A percentile compares a stretch with the other conserved stretches of the same genome.
These are phyloP conservation scores for Ustilago vetiveriae DNA, from an alignment of 1,284 basidiomycete species.

Conservation along the genomic window DNA sequence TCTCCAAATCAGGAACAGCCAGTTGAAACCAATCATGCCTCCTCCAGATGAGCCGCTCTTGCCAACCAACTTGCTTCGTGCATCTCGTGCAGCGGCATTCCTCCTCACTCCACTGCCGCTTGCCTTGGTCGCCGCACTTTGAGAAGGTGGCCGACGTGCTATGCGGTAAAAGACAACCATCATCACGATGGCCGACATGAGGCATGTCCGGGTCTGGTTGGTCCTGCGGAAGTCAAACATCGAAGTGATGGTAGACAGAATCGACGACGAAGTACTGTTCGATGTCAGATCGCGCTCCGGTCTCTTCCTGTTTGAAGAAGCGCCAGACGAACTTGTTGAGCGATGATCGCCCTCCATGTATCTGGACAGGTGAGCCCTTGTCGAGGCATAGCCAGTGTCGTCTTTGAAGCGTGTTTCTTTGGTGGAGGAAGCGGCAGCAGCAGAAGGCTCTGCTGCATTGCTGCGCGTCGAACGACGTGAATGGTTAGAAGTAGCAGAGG, in stretches of 20 bases:
- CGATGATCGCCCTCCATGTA: slow-evolving; percentile 38
- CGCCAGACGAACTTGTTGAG: not conserved
- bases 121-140: not conserved
- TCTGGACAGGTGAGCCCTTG: slow-evolving; percentile 36
- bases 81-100: slow-evolving; percentile 30
- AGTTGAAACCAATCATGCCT: slow-evolving; percentile 24
- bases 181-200: slow-evolving; percentile 46
- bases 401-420: slow-evolving; percentile 30
- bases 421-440: not conserved
- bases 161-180: slow-evolving; percentile 36
- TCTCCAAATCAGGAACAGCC: slow-evolving; percentile 33
- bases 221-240: slow-evolving; percentile 35
- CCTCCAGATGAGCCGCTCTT: slow-evolving; percentile 11
- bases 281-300: slow-evolving; percentile 10
- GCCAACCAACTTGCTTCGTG: slow-evolving; percentile 36
- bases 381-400: slow-evolving; percentile 37
- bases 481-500: slow-evolving; percentile 38
- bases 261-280: slow-evolving; percentile 5
- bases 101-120: slow-evolving; percentile 1
- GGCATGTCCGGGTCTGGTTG: slow-evolving; percentile 27
- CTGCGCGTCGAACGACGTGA: slow-evolving; percentile 31
- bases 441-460: not conserved
- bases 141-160: slow-evolving; percentile 13
- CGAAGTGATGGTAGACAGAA: slow-evolving; percentile 27
- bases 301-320: slow-evolving; percentile 4